phyloP scores from a whole-genome alignment of 2,329 filamentous ascomycete genomes.

The Microthyrium microscopicum region DNA sequence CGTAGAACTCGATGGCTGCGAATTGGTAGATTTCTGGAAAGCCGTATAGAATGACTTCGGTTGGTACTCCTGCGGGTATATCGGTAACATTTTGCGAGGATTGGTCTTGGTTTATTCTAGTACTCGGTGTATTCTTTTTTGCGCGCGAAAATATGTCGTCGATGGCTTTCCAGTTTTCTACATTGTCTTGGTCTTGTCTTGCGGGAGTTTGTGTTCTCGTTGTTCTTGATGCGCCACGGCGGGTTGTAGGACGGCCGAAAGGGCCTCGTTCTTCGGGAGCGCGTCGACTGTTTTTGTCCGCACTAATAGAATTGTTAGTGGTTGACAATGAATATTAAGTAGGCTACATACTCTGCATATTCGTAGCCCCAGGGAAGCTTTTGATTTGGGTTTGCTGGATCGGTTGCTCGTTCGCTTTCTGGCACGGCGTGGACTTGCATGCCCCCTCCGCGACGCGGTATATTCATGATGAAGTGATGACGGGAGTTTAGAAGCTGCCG shows the following conservation, averaged over 20 bases:
- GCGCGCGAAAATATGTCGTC: slow-evolving; percentile 27
- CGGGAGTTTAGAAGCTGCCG: no score
- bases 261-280: slow-evolving; percentile 42
- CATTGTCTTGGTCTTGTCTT: slow-evolving; percentile 32
- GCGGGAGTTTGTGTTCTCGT: slow-evolving; percentile 42
- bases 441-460: slow-evolving; percentile 15
- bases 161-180: slow-evolving; percentile 27
- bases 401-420: slow-evolving; percentile 42
- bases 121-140: slow-evolving; percentile 7
- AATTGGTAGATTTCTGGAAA: slow-evolving; percentile 56
- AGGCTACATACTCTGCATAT: slow-evolving; percentile 38
- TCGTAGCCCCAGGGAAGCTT: slow-evolving; percentile 47
- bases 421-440: slow-evolving; percentile 53
- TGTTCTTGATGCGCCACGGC: slow-evolving; percentile 30
- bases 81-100: slow-evolving; percentile 19
- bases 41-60: slow-evolving; percentile 74
- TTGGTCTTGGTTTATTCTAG: slow-evolving; percentile 7
- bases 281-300: slow-evolving; percentile 7
- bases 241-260: slow-evolving; percentile 35
- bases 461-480: no score
- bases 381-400: slow-evolving; percentile 41
- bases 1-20: slow-evolving; percentile 77
- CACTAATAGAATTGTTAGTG: not conserved
- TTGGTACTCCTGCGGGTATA: slow-evolving; percentile 33
- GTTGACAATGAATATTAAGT: not conserved